Evolutionary conservation across 2,329 filamentous ascomycete genomes (phyloP).

Genomic region (Sclerotiophoma versabilis): DNA sequence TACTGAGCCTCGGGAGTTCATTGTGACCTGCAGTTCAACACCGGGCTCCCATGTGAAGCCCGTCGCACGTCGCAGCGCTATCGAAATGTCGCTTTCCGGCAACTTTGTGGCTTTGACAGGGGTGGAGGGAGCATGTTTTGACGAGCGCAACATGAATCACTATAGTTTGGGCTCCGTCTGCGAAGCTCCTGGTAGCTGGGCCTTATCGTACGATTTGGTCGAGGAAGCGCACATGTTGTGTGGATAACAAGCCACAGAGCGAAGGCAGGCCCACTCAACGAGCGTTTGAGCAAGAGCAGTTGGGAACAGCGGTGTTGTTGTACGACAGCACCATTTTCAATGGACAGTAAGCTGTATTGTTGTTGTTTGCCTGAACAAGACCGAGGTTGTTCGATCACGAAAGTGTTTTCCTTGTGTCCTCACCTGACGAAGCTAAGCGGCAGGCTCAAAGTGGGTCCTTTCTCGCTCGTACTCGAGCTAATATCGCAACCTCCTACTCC

Average conservation of each 20-base stretch:
- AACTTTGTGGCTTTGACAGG: background rate
- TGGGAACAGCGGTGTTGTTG: background rate
- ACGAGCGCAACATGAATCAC: background rate
- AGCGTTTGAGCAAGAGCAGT: background rate
- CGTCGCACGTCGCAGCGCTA: background rate
- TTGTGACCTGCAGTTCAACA: background rate
- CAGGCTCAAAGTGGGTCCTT: background rate
- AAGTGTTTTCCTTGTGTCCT: background rate
- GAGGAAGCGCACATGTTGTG: background rate
- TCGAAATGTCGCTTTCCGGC: background rate
- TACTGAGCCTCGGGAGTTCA: constrained; percentile 4
- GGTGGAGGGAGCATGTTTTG: background rate
- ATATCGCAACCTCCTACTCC: background rate
- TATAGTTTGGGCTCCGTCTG: background rate
- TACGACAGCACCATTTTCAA: too few relatives aligned
- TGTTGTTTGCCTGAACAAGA: background rate
- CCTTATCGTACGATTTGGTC: background rate
- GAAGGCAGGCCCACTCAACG: background rate
- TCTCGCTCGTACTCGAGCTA: background rate
- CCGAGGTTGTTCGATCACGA: too few relatives aligned
- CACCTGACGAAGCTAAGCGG: background rate
- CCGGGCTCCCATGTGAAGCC: constrained; percentile 10
- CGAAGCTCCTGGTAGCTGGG: background rate
- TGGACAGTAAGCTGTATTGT: too few relatives aligned
- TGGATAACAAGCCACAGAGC: background rate